Conservation (phyloP, 2,329 filamentous ascomycete genomes). For the Alternaria metachromatica region DNA sequence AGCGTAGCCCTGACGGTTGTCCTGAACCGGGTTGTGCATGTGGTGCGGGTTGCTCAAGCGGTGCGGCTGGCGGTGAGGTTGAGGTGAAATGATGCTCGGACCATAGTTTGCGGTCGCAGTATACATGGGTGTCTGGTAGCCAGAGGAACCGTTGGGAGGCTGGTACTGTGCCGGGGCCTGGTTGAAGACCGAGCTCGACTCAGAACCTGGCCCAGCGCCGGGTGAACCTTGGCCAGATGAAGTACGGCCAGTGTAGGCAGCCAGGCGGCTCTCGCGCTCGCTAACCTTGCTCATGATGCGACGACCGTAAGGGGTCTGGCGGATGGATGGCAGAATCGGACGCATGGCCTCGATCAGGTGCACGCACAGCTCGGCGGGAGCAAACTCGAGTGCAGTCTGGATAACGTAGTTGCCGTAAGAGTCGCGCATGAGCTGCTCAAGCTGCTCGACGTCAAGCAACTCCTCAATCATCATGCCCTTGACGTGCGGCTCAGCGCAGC, state of each 20-base stretch:
- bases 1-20: constrained; percentile 47
- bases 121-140: constrained; percentile 43
- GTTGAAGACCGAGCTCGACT: constrained; percentile 25
- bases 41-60: constrained; percentile 48
- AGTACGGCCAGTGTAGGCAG: constrained; percentile 38
- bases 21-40: constrained; percentile 46
- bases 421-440: constrained; percentile 88
- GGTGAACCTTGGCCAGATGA: constrained; percentile 37
- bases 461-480: constrained; percentile 86
- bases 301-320: constrained; percentile 90
- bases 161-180: constrained; percentile 20
- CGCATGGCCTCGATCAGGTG: constrained; percentile 84
- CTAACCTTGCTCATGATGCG: constrained; percentile 89
- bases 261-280: constrained; percentile 56
- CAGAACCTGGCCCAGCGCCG: constrained; percentile 34
- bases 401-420: constrained; percentile 98
- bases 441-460: constrained; percentile 74
- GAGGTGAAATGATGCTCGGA: constrained; percentile 44
- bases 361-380: constrained; percentile 40
- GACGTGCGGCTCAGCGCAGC: constrained; percentile 76
- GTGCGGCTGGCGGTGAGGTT: constrained; percentile 43
- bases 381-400: constrained; percentile 73
- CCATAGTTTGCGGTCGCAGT: constrained; percentile 45
- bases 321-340: constrained; percentile 82
- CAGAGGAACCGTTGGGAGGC: constrained; percentile 14